Percentiles rank a stretch among this genome's conserved stretches.
Evolutionary conservation across 1,284 basidiomycete species (phyloP).

Genomic region (Grifola frondosa): DNA sequence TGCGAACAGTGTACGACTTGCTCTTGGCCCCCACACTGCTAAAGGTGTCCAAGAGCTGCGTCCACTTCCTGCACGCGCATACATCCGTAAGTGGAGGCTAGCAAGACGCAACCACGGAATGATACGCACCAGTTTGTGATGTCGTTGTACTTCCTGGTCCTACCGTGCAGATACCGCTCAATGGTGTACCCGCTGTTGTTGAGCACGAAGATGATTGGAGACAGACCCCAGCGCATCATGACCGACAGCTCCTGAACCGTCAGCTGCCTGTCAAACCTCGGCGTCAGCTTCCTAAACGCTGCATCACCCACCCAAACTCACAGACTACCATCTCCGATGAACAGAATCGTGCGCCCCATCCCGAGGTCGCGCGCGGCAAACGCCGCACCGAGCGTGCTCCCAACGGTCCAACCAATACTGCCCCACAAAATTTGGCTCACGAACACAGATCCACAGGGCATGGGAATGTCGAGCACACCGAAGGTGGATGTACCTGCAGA

Average conservation of each 20-base stretch:
- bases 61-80: conserved; percentile 47
- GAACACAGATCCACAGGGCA: conserved; percentile 68
- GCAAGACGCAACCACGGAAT: not conserved
- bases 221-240: conserved; percentile 69
- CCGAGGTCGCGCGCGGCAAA: conserved; percentile 73
- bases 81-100: not conserved
- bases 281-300: not conserved
- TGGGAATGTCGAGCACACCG: conserved; percentile 64
- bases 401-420: conserved; percentile 85
- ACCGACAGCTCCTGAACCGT: conserved; percentile 77
- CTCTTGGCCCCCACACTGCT: conserved; percentile 53
- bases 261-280: conserved; percentile 49
- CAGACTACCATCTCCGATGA: conserved; percentile 84
- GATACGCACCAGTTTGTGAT: conserved; percentile 57
- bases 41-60: conserved; percentile 56
- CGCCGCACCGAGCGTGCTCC: conserved; percentile 72
- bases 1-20: conserved; percentile 64
- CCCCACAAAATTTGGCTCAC: conserved; percentile 84
- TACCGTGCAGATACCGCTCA: conserved; percentile 79
- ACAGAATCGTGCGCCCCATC: conserved; percentile 73
- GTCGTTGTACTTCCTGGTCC: conserved; percentile 67
- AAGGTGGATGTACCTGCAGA: conserved; percentile 32
- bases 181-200: conserved; percentile 92
- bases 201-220: conserved; percentile 81
- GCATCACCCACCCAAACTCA: conserved; percentile 34